Percentiles rank a stretch among this genome's conserved stretches.
These are phyloP conservation scores for Pinus taeda DNA, from an alignment of 75 land plant genomes.

Conservation along the genomic window DNA sequence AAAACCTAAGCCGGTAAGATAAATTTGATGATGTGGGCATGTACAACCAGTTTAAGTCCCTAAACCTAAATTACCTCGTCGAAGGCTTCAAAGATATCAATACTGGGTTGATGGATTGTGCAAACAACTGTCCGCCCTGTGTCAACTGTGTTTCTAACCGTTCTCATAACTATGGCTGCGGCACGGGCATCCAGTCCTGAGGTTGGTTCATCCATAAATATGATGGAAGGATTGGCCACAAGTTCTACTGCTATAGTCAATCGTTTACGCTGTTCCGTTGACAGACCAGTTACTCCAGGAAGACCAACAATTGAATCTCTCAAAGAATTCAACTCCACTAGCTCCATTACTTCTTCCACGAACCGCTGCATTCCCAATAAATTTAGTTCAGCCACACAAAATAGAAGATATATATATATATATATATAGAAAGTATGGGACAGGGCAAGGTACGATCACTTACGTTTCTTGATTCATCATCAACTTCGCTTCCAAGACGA, in stretches of 20 bases:
- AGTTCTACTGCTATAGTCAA: slow-evolving; percentile 66
- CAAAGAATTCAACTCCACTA: slow-evolving; percentile 42
- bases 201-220: slow-evolving; percentile 74
- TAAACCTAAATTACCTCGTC: slow-evolving; percentile 34
- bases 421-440: too few relatives aligned
- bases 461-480: slow-evolving; percentile 44
- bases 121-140: slow-evolving; percentile 71
- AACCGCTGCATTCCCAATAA: slow-evolving; percentile 31
- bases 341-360: slow-evolving; percentile 66
- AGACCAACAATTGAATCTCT: slow-evolving; percentile 55
- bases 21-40: too few relatives aligned
- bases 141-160: slow-evolving; percentile 64
- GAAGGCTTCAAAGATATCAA: slow-evolving; percentile 68
- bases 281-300: slow-evolving; percentile 56
- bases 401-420: not conserved
- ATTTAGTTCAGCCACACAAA: not conserved
- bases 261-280: slow-evolving; percentile 60
- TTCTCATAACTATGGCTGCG: slow-evolving; percentile 71
- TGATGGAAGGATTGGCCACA: slow-evolving; percentile 67
- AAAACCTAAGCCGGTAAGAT: too few relatives aligned
- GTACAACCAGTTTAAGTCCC: too few relatives aligned
- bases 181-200: slow-evolving; percentile 71
- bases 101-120: slow-evolving; percentile 78
- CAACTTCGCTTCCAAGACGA: slow-evolving; percentile 50
- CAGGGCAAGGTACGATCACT: not conserved